These are phyloP conservation scores for Exophiala mesophila DNA, from an alignment of 2,329 filamentous ascomycete species.

Conservation along the genomic window DNA sequence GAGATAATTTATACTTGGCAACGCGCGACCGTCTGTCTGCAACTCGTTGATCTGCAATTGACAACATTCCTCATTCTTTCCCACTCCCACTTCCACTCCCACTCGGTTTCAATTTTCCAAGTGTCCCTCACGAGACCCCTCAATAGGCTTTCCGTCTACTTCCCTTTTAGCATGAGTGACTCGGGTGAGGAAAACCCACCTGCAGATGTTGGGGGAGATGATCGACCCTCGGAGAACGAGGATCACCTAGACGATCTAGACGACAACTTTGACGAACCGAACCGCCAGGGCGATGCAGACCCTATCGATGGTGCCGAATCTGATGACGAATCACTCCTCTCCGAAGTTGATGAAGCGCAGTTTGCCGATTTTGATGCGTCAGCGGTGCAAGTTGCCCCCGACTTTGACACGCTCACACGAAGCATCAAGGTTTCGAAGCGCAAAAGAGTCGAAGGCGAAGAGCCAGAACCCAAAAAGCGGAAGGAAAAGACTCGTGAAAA, in stretches of 20 bases:
- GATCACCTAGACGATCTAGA: slow-evolving; percentile 23
- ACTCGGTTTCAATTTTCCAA: no score
- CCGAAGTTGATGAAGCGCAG: slow-evolving; percentile 61
- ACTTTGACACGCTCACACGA: slow-evolving; percentile 55
- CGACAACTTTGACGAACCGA: slow-evolving; percentile 21
- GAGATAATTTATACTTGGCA: no score
- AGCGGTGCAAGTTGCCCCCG: slow-evolving; percentile 57
- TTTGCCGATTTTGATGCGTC: slow-evolving; percentile 61
- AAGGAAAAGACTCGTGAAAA: slow-evolving; percentile 51
- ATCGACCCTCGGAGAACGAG: slow-evolving; percentile 33
- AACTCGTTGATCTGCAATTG: no score
- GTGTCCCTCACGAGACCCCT: no score
- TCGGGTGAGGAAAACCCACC: slow-evolving; percentile 24
- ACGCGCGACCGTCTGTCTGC: no score
- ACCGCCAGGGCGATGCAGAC: slow-evolving; percentile 31
- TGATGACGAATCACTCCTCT: slow-evolving; percentile 58
- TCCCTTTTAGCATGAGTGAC: slow-evolving; percentile 24
- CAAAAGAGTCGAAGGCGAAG: slow-evolving; percentile 57
- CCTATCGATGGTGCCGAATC: slow-evolving; percentile 39
- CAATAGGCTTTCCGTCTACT: not conserved
- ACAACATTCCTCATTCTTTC: no score
- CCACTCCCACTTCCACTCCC: no score
- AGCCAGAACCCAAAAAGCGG: slow-evolving; percentile 67
- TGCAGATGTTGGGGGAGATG: slow-evolving; percentile 37
- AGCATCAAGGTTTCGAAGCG: slow-evolving; percentile 60